phyloP scores from a whole-genome alignment of 2,329 filamentous ascomycete genomes.

The Phyllosticta capitalensis region DNA sequence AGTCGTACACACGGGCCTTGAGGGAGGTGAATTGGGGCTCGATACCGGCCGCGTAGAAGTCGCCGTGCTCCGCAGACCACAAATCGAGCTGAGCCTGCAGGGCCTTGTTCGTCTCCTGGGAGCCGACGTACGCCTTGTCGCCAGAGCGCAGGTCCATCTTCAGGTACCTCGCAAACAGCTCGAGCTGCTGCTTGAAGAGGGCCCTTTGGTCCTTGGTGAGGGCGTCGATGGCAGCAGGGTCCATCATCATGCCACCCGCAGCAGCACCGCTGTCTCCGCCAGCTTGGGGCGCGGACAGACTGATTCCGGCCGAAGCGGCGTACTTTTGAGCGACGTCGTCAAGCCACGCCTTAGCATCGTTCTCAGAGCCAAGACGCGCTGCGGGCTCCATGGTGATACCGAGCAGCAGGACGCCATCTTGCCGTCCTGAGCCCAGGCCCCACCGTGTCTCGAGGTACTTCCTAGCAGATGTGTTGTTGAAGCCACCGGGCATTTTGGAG shows the following conservation, averaged over 20 bases:
- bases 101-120: constrained; percentile 75
- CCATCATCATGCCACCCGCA: constrained; percentile 96
- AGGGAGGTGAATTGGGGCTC: constrained; percentile 87
- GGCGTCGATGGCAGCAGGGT: constrained; percentile 91
- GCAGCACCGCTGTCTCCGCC: constrained; percentile 63
- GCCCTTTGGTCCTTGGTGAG: constrained; percentile 93
- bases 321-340: constrained; percentile 88
- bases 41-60: constrained; percentile 91
- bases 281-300: constrained; percentile 60
- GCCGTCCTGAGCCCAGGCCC: constrained; percentile 76
- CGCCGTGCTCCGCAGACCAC: constrained; percentile 91
- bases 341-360: constrained; percentile 84
- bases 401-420: constrained; percentile 81
- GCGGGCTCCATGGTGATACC: constrained; percentile 89
- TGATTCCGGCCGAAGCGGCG: constrained; percentile 73
- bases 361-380: constrained; percentile 77
- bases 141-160: constrained; percentile 96
- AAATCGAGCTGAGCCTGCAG: constrained; percentile 90
- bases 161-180: constrained; percentile 87
- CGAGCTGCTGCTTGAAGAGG: constrained; percentile 96
- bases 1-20: constrained; percentile 94
- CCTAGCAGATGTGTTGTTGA: constrained; percentile 92
- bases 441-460: constrained; percentile 94
- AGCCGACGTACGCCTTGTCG: constrained; percentile 81
- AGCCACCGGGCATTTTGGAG: constrained; percentile 98